Evolutionary conservation across 2,329 filamentous ascomycete species (phyloP), one percentile per base, ranked within the genome.

Genomic region (Neopestalotiopsis clavispora): DNA sequence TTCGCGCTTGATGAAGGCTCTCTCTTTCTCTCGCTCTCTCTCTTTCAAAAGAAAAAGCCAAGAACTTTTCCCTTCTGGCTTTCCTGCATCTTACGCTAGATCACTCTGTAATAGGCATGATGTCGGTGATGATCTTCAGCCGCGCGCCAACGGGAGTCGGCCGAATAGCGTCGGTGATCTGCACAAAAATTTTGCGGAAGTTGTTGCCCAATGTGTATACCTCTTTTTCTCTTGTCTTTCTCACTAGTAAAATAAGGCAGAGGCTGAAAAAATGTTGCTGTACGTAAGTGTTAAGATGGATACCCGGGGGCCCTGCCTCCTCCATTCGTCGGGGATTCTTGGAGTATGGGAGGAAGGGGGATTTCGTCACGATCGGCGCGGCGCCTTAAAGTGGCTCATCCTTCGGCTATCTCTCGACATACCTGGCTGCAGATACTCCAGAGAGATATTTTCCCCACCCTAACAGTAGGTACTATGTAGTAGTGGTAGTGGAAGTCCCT

Each of bases 71-170:
- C 4, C 23, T 28, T 28, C 23, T 28, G 23, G 23, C 23, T 28
- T 28, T 38, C 34, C 34, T 38, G 34, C 34, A 28, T 38, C 34
- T 38, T 38, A 38, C 34, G 10, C 34, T 38, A 38, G 34, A 10
- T 38, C 10, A 28, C 34, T 38, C 34, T 38, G 34, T 6, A 38
- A 38, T 23, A 20, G 17, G 45, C 45, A 52, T 17, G 45, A 52
- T 52, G 45, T 20, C 45, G 45, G 45, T 52, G 45, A 52, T 62
- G 59, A 42, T 17, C 20, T 49, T 52, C 61, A 64, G 61, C 61
- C 61, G 61, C 61, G 61, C 61, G 61, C 34, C 23, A 64, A 30
- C 61, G 40, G 61, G n/a, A 42, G 40, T 64, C 61, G 61, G 61
- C 59, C 32, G 59, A 40, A 40, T 34, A 59, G 57, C 57, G 30